Percentiles rank a stretch among this genome's conserved stretches.
Evolutionary conservation across 805 yeast genomes (phyloP).

Genomic region (Torulaspora indica): DNA sequence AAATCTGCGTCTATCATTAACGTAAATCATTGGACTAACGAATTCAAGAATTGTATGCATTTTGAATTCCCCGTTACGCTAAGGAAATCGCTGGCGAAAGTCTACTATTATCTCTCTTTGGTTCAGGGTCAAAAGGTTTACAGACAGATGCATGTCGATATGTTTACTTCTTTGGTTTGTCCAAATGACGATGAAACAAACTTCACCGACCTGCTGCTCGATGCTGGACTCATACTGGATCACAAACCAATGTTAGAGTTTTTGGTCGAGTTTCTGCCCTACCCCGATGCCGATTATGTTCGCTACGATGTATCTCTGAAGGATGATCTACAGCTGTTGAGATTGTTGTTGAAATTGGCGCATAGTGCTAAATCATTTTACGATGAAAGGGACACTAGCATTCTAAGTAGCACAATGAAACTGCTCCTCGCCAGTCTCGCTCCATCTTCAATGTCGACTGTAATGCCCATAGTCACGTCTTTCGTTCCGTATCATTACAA

Average conservation of each 20-base stretch:
- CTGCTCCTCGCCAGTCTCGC: constrained; percentile 50
- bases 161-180: constrained; percentile 53
- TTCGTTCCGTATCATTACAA: constrained; percentile 46
- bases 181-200: constrained; percentile 35
- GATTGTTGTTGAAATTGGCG: constrained; percentile 48
- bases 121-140: constrained; percentile 67
- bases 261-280: constrained; percentile 39
- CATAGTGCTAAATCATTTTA: constrained; percentile 53
- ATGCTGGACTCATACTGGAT: constrained; percentile 36
- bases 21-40: constrained; percentile 83
- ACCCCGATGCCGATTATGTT: constrained; percentile 47
- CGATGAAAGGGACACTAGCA: constrained; percentile 35
- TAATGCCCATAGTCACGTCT: constrained; percentile 49
- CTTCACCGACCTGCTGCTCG: constrained; percentile 30
- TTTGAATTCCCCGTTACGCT: constrained; percentile 68
- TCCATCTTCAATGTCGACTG: constrained; percentile 47
- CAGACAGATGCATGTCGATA: constrained; percentile 54
- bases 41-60: constrained; percentile 68
- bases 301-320: constrained; percentile 33
- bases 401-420: constrained; percentile 47
- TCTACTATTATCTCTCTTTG: constrained; percentile 66
- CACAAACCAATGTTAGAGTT: constrained; percentile 35
- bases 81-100: constrained; percentile 57
- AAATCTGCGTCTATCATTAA: constrained; percentile 68
- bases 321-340: constrained; percentile 46